Conservation (phyloP, 257 asterid species). For the Solanum corneliomulleri region DNA sequence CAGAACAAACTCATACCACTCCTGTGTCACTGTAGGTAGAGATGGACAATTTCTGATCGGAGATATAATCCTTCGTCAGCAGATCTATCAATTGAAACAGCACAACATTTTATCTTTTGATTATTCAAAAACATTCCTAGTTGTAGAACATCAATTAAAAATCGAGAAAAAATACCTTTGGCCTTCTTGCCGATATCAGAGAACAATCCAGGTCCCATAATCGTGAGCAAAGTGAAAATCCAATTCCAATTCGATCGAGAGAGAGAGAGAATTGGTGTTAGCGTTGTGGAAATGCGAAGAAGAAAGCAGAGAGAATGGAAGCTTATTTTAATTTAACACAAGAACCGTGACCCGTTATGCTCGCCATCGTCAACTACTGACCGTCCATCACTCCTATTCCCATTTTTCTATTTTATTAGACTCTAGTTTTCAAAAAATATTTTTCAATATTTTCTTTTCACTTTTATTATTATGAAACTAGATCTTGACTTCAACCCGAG, state of each 20-base stretch:
- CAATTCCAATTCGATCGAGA: not conserved
- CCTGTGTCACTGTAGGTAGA: conserved; percentile 69
- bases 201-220: conserved; percentile 89
- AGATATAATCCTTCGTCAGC: conserved; percentile 71
- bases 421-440: too few relatives aligned
- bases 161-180: conserved; percentile 41
- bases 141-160: not conserved
- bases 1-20: conserved; percentile 38
- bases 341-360: not conserved
- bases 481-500: too few relatives aligned
- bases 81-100: conserved; percentile 38
- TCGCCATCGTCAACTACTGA: not conserved
- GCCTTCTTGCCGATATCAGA: conserved; percentile 89
- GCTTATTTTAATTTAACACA: not conserved
- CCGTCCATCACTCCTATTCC: not conserved
- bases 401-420: not conserved
- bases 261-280: not conserved
- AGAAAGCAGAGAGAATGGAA: not conserved
- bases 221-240: conserved; percentile 16
- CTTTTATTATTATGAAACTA: too few relatives aligned
- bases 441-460: too few relatives aligned
- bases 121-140: not conserved
- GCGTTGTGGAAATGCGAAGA: not conserved
- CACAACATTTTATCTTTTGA: not conserved
- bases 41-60: conserved; percentile 81